Evolutionary conservation across 345 rosid genomes (phyloP), one percentile per base, ranked within the genome.

Genomic region (Lepidium didymum): DNA sequence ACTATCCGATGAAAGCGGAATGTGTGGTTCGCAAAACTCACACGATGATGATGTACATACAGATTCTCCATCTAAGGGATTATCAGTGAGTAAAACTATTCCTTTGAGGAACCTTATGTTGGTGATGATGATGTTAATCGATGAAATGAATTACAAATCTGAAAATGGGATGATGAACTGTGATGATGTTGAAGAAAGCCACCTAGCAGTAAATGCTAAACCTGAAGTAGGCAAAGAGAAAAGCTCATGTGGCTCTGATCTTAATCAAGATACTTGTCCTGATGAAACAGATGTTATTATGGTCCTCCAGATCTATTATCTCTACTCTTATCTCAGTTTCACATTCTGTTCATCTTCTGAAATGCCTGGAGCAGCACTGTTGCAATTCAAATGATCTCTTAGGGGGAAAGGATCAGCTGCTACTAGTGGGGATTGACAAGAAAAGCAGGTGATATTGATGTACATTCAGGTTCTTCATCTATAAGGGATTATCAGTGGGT

Each of bases 381-480:
- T 81, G 67, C 96, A 86, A 62, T 82, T 87, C 60, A 88, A 79
- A 64, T 92, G 94, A 56, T 53, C 78, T 49, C 84, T 85, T 74
- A 89, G 88, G 21, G 82, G 84, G 87, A 88, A 85, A 82, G 91
- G 90, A 41, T 79, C 88, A 67, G 84, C 92, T 59, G 87, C 85
- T 60, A 81, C 82, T 62, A 84, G 87, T 53, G 86, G 66, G 43
- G 62, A 75, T 49, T 68, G 75, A 55, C 77, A 58, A 38, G 85
- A 83, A 69, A 85, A 76, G 56, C 80, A 79, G 69, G 79, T 57
- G 66, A 72, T 70, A 78, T 94, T 16, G 99, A 94, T 85, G n/a
- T n/a, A n/a, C n/a, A n/a, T n/a, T n/a, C n/a, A n/a, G n/a, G n/a
- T n/a, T n/a, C 62, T 66, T 67, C 73, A 47, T 57, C 74, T 12